A percentile compares a stretch with the other conserved stretches of the same genome.
Evolutionary conservation across 441 rosid genomes (phyloP).

Genomic region (Codiaeum variegatum): DNA sequence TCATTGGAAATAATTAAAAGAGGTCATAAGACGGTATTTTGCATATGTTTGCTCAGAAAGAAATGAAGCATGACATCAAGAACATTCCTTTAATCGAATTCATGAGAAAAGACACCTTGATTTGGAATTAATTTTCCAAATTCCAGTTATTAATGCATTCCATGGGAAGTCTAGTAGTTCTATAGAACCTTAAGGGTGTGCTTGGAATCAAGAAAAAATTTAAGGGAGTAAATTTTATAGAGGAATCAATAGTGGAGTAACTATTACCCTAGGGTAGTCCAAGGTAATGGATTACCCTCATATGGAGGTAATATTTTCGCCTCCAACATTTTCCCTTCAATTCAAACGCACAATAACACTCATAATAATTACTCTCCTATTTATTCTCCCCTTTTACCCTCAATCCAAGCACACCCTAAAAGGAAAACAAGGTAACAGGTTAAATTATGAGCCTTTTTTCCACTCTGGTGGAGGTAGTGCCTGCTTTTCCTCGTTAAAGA

Average conservation of each 20-base stretch:
- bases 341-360: no score
- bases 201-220: no score
- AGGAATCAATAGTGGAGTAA: no score
- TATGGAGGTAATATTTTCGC: no score
- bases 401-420: no score
- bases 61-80: neutral
- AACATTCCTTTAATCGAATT: constrained; percentile 2
- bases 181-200: neutral
- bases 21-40: constrained; percentile 12
- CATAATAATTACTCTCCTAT: no score
- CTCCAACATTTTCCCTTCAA: no score
- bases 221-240: no score
- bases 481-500: neutral
- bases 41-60: constrained; percentile 4
- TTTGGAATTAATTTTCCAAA: neutral
- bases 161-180: neutral
- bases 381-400: no score
- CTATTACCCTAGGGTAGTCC: no score
- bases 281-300: no score
- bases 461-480: neutral
- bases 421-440: neutral
- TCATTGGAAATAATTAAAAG: constrained; percentile 26
- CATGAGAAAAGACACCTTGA: neutral
- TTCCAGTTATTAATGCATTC: neutral
- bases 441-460: neutral